Conservation (phyloP, 2,329 filamentous ascomycete genomes). For the Xylariales sp. region DNA sequence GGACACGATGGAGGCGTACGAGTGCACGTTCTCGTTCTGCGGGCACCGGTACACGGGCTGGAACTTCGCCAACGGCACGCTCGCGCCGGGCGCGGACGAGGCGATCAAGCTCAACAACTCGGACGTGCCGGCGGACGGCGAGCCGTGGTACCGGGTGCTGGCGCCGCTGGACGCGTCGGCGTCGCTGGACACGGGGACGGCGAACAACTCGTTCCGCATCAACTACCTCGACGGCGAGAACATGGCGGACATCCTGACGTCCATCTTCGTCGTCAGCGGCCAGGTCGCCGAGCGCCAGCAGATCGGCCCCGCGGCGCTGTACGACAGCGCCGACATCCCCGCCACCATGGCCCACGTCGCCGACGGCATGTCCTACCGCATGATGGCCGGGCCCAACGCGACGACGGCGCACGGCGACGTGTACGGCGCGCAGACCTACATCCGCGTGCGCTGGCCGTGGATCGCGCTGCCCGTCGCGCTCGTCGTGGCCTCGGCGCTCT, state of each 20-base stretch:
- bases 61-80: slow-evolving; percentile 23
- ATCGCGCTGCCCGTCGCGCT: slow-evolving; percentile 19
- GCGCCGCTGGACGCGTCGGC: slow-evolving; percentile 14
- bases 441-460: slow-evolving; percentile 25
- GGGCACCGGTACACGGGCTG: slow-evolving; percentile 17
- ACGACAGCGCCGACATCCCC: slow-evolving; percentile 18
- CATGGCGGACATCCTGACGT: slow-evolving; percentile 15
- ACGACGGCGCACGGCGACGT: slow-evolving; percentile 18
- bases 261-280: slow-evolving; percentile 11
- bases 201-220: slow-evolving; percentile 32
- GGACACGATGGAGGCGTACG: slow-evolving; percentile 25
- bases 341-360: slow-evolving; percentile 28
- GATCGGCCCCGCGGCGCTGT: slow-evolving; percentile 23
- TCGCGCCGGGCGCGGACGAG: slow-evolving; percentile 16
- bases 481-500: slow-evolving; percentile 17
- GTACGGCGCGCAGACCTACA: slow-evolving; percentile 22
- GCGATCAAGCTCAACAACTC: slow-evolving; percentile 33
- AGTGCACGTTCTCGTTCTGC: slow-evolving; percentile 28
- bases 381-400: slow-evolving; percentile 33
- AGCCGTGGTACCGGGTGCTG: slow-evolving; percentile 14
- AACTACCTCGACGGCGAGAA: slow-evolving; percentile 30
- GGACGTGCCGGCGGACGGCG: background rate
- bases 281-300: background rate
- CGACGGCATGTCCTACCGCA: slow-evolving; percentile 31
- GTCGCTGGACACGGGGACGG: slow-evolving; percentile 10